Percentiles rank a stretch among this genome's conserved stretches.
phyloP scores from a whole-genome alignment of 1,284 basidiomycete genomes.

The Ganoderma boninense region DNA sequence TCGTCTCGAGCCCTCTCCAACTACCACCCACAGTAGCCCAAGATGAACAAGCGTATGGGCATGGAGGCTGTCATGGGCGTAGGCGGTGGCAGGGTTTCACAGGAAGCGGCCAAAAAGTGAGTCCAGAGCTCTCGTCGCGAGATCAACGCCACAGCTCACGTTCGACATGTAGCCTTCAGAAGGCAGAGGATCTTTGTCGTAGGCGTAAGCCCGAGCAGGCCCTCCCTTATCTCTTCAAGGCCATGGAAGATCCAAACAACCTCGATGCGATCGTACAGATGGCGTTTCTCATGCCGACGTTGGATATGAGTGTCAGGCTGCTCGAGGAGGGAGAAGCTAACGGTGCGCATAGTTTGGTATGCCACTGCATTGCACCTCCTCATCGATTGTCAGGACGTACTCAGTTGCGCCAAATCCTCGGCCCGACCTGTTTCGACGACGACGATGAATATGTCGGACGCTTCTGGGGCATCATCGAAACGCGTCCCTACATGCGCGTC shows the following conservation, averaged over 20 bases:
- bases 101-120: conserved; percentile 38
- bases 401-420: conserved; percentile 41
- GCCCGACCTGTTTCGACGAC: conserved; percentile 49
- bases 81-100: conserved; percentile 38
- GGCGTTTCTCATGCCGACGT: conserved; percentile 38
- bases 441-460: conserved; percentile 42
- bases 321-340: conserved; percentile 33
- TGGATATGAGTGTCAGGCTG: conserved; percentile 30
- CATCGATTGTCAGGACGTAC: conserved; percentile 38
- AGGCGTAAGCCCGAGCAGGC: conserved; percentile 38
- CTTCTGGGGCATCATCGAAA: conserved; percentile 50
- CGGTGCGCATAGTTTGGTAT: conserved; percentile 18
- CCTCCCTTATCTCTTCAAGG: conserved; percentile 38
- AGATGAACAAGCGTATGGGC: conserved; percentile 36
- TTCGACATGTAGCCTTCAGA: conserved; percentile 33
- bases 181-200: conserved; percentile 39
- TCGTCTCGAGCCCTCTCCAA: not conserved
- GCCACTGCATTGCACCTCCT: not conserved
- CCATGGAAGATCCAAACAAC: conserved; percentile 42
- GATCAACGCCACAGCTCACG: not conserved
- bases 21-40: not conserved
- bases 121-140: conserved; percentile 4
- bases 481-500: conserved; percentile 55
- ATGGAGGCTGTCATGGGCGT: conserved; percentile 33
- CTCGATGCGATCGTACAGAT: conserved; percentile 40